phyloP scores from a whole-genome alignment of 768 basidiomycete genomes.

The Xanthoconium stramineum region DNA sequence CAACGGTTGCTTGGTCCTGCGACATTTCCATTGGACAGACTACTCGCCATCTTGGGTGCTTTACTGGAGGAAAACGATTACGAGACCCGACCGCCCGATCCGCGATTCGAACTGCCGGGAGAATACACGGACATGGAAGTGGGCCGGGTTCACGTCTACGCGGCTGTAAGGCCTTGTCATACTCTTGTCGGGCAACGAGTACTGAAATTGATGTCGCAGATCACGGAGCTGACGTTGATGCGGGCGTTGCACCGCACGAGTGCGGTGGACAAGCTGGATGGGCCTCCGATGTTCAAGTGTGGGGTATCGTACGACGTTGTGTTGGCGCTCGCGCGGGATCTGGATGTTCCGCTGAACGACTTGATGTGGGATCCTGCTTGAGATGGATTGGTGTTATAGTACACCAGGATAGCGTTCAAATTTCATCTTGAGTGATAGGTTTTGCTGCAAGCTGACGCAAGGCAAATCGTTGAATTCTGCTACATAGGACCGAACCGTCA shows the following conservation, averaged over 20 bases:
- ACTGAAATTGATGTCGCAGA: slow-evolving; percentile 36
- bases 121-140: slow-evolving; percentile 77
- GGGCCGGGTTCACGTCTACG: slow-evolving; percentile 54
- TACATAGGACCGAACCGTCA: too few relatives aligned
- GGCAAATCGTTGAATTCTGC: too few relatives aligned
- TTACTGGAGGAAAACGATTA: slow-evolving; percentile 68
- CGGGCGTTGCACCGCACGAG: slow-evolving; percentile 66
- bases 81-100: slow-evolving; percentile 43
- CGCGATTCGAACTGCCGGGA: slow-evolving; percentile 54
- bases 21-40: slow-evolving; percentile 73
- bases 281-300: slow-evolving; percentile 70
- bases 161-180: slow-evolving; percentile 45
- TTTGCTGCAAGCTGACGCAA: too few relatives aligned
- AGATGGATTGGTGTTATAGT: background rate
- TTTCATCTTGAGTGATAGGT: too few relatives aligned
- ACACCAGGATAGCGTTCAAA: too few relatives aligned
- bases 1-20: slow-evolving; percentile 79
- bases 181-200: background rate
- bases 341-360: slow-evolving; percentile 59
- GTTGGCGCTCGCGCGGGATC: slow-evolving; percentile 52
- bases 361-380: slow-evolving; percentile 51
- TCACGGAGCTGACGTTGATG: slow-evolving; percentile 62
- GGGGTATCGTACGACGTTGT: slow-evolving; percentile 61
- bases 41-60: slow-evolving; percentile 76
- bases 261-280: slow-evolving; percentile 59